Conservation (phyloP, 2,329 filamentous ascomycete genomes). For the Aureobasidium sp. region DNA sequence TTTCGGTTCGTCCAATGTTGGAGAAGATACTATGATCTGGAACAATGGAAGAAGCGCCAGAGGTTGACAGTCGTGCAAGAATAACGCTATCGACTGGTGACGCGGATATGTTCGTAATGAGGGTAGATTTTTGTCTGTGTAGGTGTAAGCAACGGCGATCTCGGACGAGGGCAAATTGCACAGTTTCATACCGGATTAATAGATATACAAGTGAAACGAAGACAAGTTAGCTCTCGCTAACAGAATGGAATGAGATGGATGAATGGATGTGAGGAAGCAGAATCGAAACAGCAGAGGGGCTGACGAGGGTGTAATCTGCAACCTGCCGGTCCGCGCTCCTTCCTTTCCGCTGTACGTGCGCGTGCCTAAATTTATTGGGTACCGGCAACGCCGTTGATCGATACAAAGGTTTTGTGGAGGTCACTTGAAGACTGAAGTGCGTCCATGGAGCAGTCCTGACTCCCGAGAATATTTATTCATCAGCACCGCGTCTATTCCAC, state of each 20-base stretch:
- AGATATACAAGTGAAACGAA: conserved; percentile 4
- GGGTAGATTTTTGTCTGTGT: background rate
- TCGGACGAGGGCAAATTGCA: background rate
- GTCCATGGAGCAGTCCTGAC: background rate
- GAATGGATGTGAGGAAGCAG: background rate
- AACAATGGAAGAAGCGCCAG: background rate
- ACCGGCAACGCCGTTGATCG: background rate
- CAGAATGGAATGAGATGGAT: background rate
- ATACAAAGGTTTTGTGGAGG: background rate
- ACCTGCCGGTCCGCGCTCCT: background rate
- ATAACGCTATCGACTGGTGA: background rate
- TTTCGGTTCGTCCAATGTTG: background rate
- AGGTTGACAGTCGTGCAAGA: background rate
- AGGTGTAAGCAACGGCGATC: background rate
- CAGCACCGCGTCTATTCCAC: background rate
- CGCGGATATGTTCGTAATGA: conserved; percentile 5
- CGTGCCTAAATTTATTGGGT: conserved; percentile 4
- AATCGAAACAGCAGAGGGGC: conserved; percentile 4
- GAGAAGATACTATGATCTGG: background rate
- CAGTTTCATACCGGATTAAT: background rate
- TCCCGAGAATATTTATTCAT: background rate
- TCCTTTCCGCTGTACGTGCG: conserved; percentile 1
- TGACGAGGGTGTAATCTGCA: conserved; percentile 1
- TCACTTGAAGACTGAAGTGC: background rate
- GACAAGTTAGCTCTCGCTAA: background rate